These are phyloP conservation scores for Ophiocordyceps polyrhachis-furcata DNA, from an alignment of 2,329 filamentous ascomycete genomes.

Conservation along the genomic window DNA sequence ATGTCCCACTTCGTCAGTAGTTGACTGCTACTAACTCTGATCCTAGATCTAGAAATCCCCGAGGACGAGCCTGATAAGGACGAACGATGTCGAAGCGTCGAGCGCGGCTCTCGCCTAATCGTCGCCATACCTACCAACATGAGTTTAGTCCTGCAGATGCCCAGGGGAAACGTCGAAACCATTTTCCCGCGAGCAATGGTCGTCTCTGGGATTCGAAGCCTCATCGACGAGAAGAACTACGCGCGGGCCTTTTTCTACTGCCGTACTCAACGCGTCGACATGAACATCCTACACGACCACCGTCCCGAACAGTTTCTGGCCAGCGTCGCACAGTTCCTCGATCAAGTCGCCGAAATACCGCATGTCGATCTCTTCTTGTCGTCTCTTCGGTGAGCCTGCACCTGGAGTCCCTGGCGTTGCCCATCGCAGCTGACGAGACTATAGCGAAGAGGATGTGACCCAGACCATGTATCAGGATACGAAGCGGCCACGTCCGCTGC, in stretches of 20 bases:
- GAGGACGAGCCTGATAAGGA: slow-evolving; percentile 79
- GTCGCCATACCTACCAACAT: slow-evolving; percentile 81
- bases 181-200: slow-evolving; percentile 88
- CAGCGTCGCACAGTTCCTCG: slow-evolving; percentile 58
- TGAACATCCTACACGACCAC: slow-evolving; percentile 95
- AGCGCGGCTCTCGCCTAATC: slow-evolving; percentile 72
- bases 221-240: slow-evolving; percentile 68
- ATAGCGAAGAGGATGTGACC: slow-evolving; percentile 74
- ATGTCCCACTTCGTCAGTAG: not conserved
- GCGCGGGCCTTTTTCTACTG: slow-evolving; percentile 71
- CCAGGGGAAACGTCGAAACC: slow-evolving; percentile 85
- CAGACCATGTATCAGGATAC: slow-evolving; percentile 90
- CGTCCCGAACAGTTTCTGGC: slow-evolving; percentile 69
- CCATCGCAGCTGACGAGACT: slow-evolving; percentile 2
- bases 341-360: slow-evolving; percentile 64
- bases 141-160: slow-evolving; percentile 81
- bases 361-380: slow-evolving; percentile 86
- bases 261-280: slow-evolving; percentile 82
- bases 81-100: slow-evolving; percentile 79
- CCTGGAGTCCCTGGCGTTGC: slow-evolving; percentile 7
- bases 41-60: slow-evolving; percentile 58
- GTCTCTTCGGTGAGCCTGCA: slow-evolving; percentile 46
- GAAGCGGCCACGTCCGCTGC: slow-evolving; percentile 20
- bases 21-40: slow-evolving; percentile 6
- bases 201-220: slow-evolving; percentile 66